phyloP scores from a whole-genome alignment of 495 filamentous ascomycete genomes.

The Penicillium canescens region DNA sequence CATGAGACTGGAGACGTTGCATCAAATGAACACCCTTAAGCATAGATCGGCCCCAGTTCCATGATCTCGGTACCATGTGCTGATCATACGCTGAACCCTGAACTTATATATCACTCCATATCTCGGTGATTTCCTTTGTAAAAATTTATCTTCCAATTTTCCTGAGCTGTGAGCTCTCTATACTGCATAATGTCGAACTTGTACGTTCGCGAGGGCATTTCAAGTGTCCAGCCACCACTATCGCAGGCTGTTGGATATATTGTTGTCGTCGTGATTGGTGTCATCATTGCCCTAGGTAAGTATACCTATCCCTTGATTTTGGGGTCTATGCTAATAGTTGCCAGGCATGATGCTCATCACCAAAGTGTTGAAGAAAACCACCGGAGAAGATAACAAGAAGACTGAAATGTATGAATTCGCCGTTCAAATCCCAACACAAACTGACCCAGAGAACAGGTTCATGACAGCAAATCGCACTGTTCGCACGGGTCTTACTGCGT shows the following conservation, averaged over 20 bases:
- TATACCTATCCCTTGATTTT: not conserved
- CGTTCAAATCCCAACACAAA: not conserved
- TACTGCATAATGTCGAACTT: constrained; percentile 13
- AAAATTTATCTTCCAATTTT: not conserved
- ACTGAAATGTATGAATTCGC: constrained; percentile 35
- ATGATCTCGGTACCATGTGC: not conserved
- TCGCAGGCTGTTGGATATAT: constrained; percentile 41
- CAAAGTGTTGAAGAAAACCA: constrained; percentile 34
- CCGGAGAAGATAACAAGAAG: constrained; percentile 41
- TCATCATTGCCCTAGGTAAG: constrained; percentile 33
- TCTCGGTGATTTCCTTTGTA: no score
- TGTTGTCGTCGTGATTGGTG: constrained; percentile 32
- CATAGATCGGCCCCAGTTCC: not conserved
- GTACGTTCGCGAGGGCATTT: constrained; percentile 17
- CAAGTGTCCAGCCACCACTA: constrained; percentile 31
- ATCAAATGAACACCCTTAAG: not conserved
- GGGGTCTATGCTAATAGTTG: not conserved
- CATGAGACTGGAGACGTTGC: not conserved
- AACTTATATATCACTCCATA: no score
- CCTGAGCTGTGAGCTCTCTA: not conserved
- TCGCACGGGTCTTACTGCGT: constrained; percentile 38
- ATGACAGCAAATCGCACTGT: constrained; percentile 43
- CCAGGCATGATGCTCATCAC: constrained; percentile 39
- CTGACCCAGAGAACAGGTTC: constrained; percentile 28
- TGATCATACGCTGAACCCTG: no score